A percentile compares a stretch with the other conserved stretches of the same genome.
These are phyloP conservation scores for Kalmusia sp. DNA, from an alignment of 2,329 filamentous ascomycete genomes.

Conservation along the genomic window DNA sequence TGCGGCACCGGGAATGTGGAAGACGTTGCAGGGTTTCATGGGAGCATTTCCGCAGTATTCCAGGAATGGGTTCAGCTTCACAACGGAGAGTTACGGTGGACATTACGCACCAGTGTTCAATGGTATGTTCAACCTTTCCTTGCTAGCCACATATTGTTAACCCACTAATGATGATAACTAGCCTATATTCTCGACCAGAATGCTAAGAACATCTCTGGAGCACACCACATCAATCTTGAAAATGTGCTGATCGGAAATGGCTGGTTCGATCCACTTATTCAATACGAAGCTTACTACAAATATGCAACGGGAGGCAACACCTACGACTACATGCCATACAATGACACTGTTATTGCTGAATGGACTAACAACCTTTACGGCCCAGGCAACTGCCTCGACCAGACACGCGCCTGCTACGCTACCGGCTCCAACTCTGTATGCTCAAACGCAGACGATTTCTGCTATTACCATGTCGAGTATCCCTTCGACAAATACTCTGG, in stretches of 20 bases:
- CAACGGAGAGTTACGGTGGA: constrained; percentile 65
- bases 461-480: constrained; percentile 59
- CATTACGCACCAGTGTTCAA: constrained; percentile 66
- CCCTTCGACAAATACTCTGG: constrained; percentile 60
- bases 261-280: constrained; percentile 64
- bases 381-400: constrained; percentile 66
- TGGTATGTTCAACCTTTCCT: constrained; percentile 37
- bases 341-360: constrained; percentile 55
- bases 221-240: constrained; percentile 57
- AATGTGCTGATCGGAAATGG: constrained; percentile 65
- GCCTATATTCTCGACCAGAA: constrained; percentile 58
- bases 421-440: constrained; percentile 61
- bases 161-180: background rate
- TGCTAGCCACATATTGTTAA: constrained; percentile 46
- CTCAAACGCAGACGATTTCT: constrained; percentile 62
- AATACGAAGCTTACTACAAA: constrained; percentile 66
- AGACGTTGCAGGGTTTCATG: constrained; percentile 68
- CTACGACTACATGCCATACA: constrained; percentile 62
- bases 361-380: constrained; percentile 69
- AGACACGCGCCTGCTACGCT: constrained; percentile 62
- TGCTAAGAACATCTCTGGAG: constrained; percentile 50
- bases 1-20: constrained; percentile 67
- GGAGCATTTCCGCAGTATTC: constrained; percentile 61
- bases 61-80: constrained; percentile 60
- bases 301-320: constrained; percentile 64